phyloP scores from a whole-genome alignment of 2,329 filamentous ascomycete species.

The Cladosporium halotolerans region DNA sequence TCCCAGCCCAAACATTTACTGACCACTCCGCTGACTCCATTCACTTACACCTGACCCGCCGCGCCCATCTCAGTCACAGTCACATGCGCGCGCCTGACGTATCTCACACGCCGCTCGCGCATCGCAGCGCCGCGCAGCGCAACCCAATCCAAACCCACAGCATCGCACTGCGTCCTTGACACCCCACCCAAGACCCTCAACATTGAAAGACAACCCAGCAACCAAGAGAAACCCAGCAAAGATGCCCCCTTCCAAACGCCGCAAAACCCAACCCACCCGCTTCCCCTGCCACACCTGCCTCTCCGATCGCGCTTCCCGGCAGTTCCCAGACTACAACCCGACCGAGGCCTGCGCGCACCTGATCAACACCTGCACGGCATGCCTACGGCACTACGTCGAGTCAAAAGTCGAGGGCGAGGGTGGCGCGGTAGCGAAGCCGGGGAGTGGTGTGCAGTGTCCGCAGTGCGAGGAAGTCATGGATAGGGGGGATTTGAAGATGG shows the following conservation, averaged over 20 bases:
- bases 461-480: constrained; percentile 42
- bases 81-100: not conserved
- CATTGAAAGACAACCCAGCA: not conserved
- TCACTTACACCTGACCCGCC: constrained; percentile 2
- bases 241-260: constrained; percentile 9
- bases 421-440: constrained; percentile 31
- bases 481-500: constrained; percentile 41
- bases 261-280: constrained; percentile 4
- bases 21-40: not conserved
- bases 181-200: too few relatives aligned
- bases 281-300: constrained; percentile 22
- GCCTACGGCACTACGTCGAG: constrained; percentile 33
- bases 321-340: constrained; percentile 32
- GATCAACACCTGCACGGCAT: constrained; percentile 31
- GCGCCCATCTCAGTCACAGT: not conserved
- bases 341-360: constrained; percentile 32
- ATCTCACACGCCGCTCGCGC: not conserved
- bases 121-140: not conserved
- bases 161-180: not conserved
- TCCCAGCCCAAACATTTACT: too few relatives aligned
- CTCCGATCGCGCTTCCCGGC: constrained; percentile 10
- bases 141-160: not conserved
- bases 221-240: not conserved
- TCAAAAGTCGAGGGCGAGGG: constrained; percentile 19
- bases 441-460: constrained; percentile 44